These are phyloP conservation scores for Rubroboletus pulcherrimus DNA, from an alignment of 768 basidiomycete genomes.

Conservation along the genomic window DNA sequence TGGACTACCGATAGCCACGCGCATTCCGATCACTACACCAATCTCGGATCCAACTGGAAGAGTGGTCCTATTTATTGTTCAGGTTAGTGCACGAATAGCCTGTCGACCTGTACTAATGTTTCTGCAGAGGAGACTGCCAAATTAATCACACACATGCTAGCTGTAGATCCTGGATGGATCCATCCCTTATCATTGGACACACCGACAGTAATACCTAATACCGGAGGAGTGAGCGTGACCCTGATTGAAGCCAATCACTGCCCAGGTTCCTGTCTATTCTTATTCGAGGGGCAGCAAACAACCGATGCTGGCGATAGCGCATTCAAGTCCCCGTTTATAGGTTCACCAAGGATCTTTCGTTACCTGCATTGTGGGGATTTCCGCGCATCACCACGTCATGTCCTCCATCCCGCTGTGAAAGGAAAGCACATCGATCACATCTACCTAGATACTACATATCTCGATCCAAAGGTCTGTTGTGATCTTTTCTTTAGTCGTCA, in stretches of 20 bases:
- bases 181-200: constrained; percentile 79
- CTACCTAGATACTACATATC: constrained; percentile 95
- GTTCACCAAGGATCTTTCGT: constrained; percentile 65
- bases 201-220: constrained; percentile 71
- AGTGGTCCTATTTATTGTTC: constrained; percentile 96
- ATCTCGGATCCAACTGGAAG: constrained; percentile 83
- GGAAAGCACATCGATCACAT: constrained; percentile 81
- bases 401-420: constrained; percentile 77
- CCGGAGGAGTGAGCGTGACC: constrained; percentile 83
- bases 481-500: background rate
- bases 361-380: constrained; percentile 97
- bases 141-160: constrained; percentile 86
- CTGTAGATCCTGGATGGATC: constrained; percentile 87
- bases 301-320: constrained; percentile 81
- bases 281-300: constrained; percentile 91
- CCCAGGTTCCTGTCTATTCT: constrained; percentile 92
- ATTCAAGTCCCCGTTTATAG: constrained; percentile 68
- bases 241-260: constrained; percentile 99
- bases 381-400: constrained; percentile 83
- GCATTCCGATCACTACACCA: constrained; percentile 96
- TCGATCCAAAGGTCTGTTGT: constrained; percentile 71
- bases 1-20: constrained; percentile 62
- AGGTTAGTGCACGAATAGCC: constrained; percentile 23
- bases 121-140: constrained; percentile 74
- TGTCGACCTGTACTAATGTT: background rate